Conservation (phyloP, 1,284 basidiomycete genomes). For the Pterula multifida region DNA sequence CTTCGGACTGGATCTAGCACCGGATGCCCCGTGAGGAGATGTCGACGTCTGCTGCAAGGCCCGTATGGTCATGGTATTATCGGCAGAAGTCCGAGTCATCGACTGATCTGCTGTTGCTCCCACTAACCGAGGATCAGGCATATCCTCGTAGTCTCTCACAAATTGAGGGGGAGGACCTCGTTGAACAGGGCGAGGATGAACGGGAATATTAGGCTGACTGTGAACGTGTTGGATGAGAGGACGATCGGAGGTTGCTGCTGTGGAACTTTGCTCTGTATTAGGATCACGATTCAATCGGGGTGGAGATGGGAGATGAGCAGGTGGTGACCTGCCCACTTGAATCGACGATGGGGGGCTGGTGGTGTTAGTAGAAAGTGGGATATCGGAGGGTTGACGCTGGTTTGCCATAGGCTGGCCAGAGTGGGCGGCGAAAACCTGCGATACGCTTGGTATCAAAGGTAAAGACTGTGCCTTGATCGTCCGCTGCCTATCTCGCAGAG, state of each 20-base stretch:
- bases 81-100: background rate
- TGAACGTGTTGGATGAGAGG: background rate
- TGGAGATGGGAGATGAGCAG: background rate
- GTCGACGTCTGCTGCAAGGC: background rate
- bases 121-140: background rate
- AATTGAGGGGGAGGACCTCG: background rate
- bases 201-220: background rate
- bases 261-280: background rate
- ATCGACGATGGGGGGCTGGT: background rate
- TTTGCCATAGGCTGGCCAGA: slow-evolving; percentile 23
- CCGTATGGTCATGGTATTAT: background rate
- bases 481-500: slow-evolving; percentile 46
- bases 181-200: background rate
- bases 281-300: background rate
- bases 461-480: slow-evolving; percentile 48
- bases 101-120: background rate
- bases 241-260: background rate
- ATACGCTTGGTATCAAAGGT: slow-evolving; percentile 43
- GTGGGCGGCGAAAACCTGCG: slow-evolving; percentile 33
- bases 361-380: background rate
- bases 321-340: background rate
- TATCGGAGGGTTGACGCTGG: background rate
- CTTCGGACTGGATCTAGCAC: background rate
- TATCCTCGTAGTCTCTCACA: background rate
- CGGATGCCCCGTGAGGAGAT: background rate